Evolutionary conservation across 495 filamentous ascomycete genomes (phyloP).

Genomic region (Acidomyces sp.): DNA sequence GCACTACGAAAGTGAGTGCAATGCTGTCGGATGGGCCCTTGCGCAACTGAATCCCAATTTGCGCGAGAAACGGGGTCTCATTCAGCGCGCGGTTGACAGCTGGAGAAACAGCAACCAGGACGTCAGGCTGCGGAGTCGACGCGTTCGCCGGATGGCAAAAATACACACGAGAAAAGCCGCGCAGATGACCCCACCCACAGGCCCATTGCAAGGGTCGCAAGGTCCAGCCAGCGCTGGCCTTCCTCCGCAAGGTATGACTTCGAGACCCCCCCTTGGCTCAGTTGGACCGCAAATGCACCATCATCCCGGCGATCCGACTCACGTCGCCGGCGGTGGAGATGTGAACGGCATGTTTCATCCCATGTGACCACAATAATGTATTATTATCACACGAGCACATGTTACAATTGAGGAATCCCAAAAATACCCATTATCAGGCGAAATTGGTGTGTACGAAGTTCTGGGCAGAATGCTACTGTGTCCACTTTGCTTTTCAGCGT

Average conservation of each 20-base stretch:
- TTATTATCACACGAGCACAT: background rate
- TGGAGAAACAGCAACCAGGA: conserved; percentile 99
- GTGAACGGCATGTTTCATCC: conserved; percentile 75
- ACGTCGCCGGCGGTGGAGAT: conserved; percentile 60
- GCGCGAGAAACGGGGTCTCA: conserved; percentile 83
- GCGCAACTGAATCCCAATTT: conserved; percentile 84
- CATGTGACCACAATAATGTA: conserved; percentile 26
- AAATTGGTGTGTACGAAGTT: too few relatives aligned
- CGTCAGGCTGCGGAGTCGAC: conserved; percentile 71
- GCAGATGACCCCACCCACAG: conserved; percentile 30
- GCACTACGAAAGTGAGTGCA: conserved; percentile 96
- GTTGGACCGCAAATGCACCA: conserved; percentile 53
- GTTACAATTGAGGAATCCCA: too few relatives aligned
- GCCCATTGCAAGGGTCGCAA: conserved; percentile 39
- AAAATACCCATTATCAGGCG: too few relatives aligned
- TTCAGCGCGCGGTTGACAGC: conserved; percentile 93
- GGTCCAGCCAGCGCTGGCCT: conserved; percentile 32
- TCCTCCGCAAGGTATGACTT: conserved; percentile 39
- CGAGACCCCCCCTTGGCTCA: conserved; percentile 28
- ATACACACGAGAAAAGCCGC: conserved; percentile 68
- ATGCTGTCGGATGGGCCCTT: conserved; percentile 92
- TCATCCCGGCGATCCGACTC: conserved; percentile 68
- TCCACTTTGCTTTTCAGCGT: conserved; percentile 3
- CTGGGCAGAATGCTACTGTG: too few relatives aligned
- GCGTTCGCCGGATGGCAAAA: conserved; percentile 90